phyloP scores from a whole-genome alignment of 1,284 basidiomycete genomes.

The Apiotrichum montevideense region DNA sequence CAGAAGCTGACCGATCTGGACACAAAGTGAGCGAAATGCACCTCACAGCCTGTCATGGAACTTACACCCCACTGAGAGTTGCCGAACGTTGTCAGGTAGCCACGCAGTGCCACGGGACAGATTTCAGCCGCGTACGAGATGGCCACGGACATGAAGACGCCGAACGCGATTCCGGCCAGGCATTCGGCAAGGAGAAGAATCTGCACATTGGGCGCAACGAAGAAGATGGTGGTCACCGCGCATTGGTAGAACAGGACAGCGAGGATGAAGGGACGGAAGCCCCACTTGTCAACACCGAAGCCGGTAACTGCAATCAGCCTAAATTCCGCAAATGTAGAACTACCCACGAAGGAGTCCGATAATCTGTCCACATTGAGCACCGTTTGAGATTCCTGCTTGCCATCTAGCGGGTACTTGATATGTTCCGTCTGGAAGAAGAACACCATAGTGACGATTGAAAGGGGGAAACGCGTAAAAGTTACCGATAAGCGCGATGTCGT shows the following conservation, averaged over 20 bases:
- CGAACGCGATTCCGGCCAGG: constrained; percentile 25
- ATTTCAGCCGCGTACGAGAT: constrained; percentile 39
- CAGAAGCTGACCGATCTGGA: constrained; percentile 31
- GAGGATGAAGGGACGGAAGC: constrained; percentile 40
- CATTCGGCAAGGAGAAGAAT: constrained; percentile 34
- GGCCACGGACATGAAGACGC: constrained; percentile 23
- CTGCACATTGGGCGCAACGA: constrained; percentile 33
- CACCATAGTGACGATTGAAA: constrained; percentile 43
- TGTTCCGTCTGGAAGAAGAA: constrained; percentile 28
- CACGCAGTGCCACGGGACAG: constrained; percentile 40
- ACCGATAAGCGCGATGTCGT: constrained; percentile 40
- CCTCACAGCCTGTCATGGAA: too few relatives aligned
- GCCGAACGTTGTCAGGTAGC: constrained; percentile 41
- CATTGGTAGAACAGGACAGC: constrained; percentile 29
- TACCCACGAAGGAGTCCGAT: constrained; percentile 40
- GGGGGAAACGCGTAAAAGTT: constrained; percentile 43
- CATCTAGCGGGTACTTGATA: constrained; percentile 49
- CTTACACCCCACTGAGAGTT: constrained; percentile 37
- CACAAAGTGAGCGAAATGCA: background rate
- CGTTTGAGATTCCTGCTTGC: constrained; percentile 49
- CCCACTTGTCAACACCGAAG: constrained; percentile 43
- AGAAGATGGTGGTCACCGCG: constrained; percentile 38
- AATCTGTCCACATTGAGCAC: constrained; percentile 44
- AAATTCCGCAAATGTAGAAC: too few relatives aligned
- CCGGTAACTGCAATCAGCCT: constrained; percentile 29